Evolutionary conservation across 129 eudicot species (phyloP), one percentile per base, ranked within the genome.

Genomic region (Chrysanthemum seticuspe): DNA sequence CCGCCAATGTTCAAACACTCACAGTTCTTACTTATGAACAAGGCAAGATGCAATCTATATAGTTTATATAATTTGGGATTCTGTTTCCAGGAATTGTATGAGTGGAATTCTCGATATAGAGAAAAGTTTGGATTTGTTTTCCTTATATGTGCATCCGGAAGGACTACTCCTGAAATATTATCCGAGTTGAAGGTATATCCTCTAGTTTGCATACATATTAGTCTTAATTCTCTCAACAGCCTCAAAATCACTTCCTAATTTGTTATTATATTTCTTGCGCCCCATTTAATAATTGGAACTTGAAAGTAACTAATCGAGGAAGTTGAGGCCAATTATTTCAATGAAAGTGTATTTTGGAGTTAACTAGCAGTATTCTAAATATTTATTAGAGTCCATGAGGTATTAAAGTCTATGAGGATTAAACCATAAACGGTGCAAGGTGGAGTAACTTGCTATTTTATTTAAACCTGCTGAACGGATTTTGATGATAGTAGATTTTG

Each of bases 101-200:
- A 90, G 14, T 88, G 96, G 96, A 95, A 88, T 78, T 74, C 79
- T 48, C 83, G 71, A 18, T 95, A 95, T 64, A 76, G 61, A 76
- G 70, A 83, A 73, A 95, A 90, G 76, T 95, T 95, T 80, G 99
- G 99, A 50, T 91, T 88, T 83, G 88, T 95, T 72, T 95, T 95
- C 69, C 79, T 95, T 34, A 91, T 91, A 67, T 90, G 82, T 88
- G 99, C 97, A 67, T 88, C 97, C 44, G 97, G 97, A 50, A 83
- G 96, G 75, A 95, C 84, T 72, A 78, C 97, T 56, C 91, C 94
- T 36, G 96, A 90, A 85, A 90, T 95, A 72, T 87, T 95, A 62
- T 83, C 83, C 5, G 99, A 95, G 82, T 66, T 95, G 65, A 90
- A 95, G 97, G 99, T 90, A 81, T 60, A 18, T 19, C 71, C 63